A percentile compares a stretch with the other conserved stretches of the same genome.
Evolutionary conservation across 768 basidiomycete genomes (phyloP).

Genomic region (Trametes gibbosa): DNA sequence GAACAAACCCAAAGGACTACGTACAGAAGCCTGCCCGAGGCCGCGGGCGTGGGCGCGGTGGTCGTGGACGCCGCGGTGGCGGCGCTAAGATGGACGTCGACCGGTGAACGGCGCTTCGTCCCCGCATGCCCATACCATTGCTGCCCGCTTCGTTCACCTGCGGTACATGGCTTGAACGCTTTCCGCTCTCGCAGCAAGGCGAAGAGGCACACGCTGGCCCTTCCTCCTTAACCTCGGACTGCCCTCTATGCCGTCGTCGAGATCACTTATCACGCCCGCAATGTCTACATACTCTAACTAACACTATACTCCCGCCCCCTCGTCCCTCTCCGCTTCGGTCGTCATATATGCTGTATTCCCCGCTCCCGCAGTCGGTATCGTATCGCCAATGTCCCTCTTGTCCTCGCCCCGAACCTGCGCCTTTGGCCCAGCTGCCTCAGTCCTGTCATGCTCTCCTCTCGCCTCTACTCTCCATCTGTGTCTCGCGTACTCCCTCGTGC

Average conservation of each 20-base stretch:
- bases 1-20: conserved; percentile 55
- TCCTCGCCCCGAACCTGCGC: not conserved
- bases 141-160: not conserved
- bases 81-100: conserved; percentile 54
- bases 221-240: not conserved
- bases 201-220: not conserved
- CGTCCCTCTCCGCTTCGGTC: not conserved
- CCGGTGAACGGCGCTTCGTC: conserved; percentile 33
- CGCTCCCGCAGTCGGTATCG: not conserved
- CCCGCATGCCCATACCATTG: not conserved
- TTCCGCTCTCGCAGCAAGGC: not conserved
- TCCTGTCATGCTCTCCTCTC: not conserved
- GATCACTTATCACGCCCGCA: not conserved
- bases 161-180: not conserved
- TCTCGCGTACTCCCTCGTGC: not conserved
- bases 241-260: not conserved
- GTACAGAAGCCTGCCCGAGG: conserved; percentile 31
- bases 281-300: not conserved
- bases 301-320: not conserved
- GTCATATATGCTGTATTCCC: not conserved
- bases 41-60: conserved; percentile 23
- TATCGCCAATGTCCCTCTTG: not conserved
- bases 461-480: not conserved
- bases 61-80: conserved; percentile 32
- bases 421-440: not conserved